phyloP scores from a whole-genome alignment of 495 filamentous ascomycete genomes.

The Aspergillus bridgeri region DNA sequence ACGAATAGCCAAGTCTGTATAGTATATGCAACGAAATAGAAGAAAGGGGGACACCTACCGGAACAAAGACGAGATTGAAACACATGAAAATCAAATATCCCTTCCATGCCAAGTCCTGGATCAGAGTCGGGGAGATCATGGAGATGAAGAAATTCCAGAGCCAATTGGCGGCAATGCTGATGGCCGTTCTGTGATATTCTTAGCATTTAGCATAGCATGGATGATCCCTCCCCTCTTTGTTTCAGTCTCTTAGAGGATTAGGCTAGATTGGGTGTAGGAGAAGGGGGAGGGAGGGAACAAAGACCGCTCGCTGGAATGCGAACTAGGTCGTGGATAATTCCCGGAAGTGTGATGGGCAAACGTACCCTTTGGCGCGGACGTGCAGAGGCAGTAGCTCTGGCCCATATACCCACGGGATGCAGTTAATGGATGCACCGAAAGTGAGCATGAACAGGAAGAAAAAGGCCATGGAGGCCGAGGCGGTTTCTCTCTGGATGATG shows the following conservation, averaged over 20 bases:
- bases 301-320: constrained; percentile 1
- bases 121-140: constrained; percentile 54
- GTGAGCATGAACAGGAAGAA: constrained; percentile 52
- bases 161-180: constrained; percentile 35
- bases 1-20: too few species aligned
- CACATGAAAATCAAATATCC: constrained; percentile 59
- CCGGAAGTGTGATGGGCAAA: constrained; percentile 1
- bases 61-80: constrained; percentile 48
- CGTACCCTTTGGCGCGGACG: constrained; percentile 39
- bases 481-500: constrained; percentile 21
- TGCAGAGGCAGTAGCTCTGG: constrained; percentile 45
- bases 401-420: constrained; percentile 47
- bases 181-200: constrained; percentile 21
- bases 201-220: too few species aligned
- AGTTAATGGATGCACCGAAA: constrained; percentile 48
- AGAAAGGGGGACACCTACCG: constrained; percentile 12
- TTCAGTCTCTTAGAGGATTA: not conserved
- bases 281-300: not conserved
- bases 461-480: constrained; percentile 37
- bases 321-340: too few species aligned
- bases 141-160: constrained; percentile 57
- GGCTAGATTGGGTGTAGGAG: not conserved
- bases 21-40: too few species aligned
- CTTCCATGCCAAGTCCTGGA: constrained; percentile 50
- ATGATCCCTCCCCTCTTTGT: not conserved